Percentiles rank a stretch among this genome's conserved stretches.
Evolutionary conservation across 768 basidiomycete genomes (phyloP).

Genomic region (Dacryopinax spathularia): DNA sequence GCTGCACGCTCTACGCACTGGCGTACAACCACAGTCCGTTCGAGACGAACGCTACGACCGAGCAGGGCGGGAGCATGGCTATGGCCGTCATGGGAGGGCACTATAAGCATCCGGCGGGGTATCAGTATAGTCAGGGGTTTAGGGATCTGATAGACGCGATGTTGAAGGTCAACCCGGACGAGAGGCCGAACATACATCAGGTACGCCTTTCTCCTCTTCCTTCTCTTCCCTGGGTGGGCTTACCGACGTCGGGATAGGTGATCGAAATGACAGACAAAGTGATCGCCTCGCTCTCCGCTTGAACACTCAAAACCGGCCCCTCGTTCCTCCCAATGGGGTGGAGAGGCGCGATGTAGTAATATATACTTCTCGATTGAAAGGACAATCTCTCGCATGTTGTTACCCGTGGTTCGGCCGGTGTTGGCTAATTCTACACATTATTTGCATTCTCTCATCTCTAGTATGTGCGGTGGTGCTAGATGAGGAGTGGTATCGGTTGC

Average conservation of each 20-base stretch:
- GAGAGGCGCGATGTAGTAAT: neutral
- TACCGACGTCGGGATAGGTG: constrained; percentile 32
- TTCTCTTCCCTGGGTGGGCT: constrained; percentile 4
- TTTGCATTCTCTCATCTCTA: neutral
- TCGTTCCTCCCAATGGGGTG: neutral
- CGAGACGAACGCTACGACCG: constrained; percentile 79
- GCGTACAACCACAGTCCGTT: constrained; percentile 95
- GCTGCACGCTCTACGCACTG: constrained; percentile 86
- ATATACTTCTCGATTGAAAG: neutral
- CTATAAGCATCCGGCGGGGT: constrained; percentile 66
- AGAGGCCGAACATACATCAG: constrained; percentile 75
- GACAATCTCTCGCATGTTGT: neutral
- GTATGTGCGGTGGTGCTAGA: neutral
- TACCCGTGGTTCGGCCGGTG: neutral
- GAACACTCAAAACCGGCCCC: neutral
- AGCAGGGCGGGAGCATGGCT: constrained; percentile 91
- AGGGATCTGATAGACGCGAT: constrained; percentile 69
- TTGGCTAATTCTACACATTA: constrained; percentile 2
- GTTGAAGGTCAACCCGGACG: constrained; percentile 67
- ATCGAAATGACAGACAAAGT: constrained; percentile 50
- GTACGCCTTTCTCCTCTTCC: constrained; percentile 29
- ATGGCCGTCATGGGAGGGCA: constrained; percentile 93
- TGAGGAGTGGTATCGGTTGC: neutral
- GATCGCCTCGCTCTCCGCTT: constrained; percentile 3
- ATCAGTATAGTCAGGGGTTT: constrained; percentile 74